Base-by-base conservation (phyloP, 2,329 filamentous ascomycete genomes). In the Sporothrix globosa region DNA sequence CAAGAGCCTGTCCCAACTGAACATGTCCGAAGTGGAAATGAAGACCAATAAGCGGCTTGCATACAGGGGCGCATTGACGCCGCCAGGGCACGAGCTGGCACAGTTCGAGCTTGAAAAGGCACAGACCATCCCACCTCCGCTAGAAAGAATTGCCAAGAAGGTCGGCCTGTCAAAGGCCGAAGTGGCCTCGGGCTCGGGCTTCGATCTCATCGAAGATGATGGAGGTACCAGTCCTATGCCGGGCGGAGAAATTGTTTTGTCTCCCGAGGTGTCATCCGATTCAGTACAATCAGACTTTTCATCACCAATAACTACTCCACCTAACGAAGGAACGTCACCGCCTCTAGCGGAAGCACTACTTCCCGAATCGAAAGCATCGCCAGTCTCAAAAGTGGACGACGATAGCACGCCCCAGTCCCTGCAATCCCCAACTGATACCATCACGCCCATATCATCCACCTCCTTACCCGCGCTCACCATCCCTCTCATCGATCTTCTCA, bases 1-100 rank as follows among this genome's bases (percentile, higher is more conserved):
- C 44, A 78, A 78, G 76, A 73, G 72, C 76, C 69, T 76, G 71
- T 68, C 74, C 72, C 69, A 79, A 75, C 67, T 75, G 70, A 67
- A 70, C 70, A 69, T 65, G 39, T 11, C 70, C 34, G 68, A 63
- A 4, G 27, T 5, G 39, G 39, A 63, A 11, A 11, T 19, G 2
- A 5, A 14, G 4, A 46, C 46, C 1, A 39, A 46, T 17, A 21
- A 54, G 27, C 39, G 46, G 10, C 63, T 63, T 21, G 10, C 19
- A 19, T 34, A 50, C 11, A 48, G 60, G 14, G 30, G 61, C 39
- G 39, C 70, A 6, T 6, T 68, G 39, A 69, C 68, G 3, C 48
- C 70, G 10, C 52, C 67, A 4, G 52, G 60, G 1, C 67, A 61
- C 14, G 46, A 61, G 44, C 52, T 71, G 13, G 54, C 67, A 9